A percentile compares a stretch with the other conserved stretches of the same genome.
Evolutionary conservation across 768 basidiomycete genomes (phyloP).

Genomic region (Leccinum aurantiacum): DNA sequence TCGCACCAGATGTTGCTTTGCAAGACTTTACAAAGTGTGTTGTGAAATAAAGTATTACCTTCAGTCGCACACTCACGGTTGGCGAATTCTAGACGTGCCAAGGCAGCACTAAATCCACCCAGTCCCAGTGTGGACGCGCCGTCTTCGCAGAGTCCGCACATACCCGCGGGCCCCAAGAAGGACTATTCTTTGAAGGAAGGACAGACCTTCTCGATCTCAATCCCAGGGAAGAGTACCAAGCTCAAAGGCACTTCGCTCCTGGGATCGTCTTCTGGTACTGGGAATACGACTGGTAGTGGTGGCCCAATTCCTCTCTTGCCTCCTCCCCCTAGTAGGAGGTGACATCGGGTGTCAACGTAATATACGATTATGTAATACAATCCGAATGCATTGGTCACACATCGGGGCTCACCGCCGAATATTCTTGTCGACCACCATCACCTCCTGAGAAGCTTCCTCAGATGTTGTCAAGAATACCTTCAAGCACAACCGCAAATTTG

Average conservation of each 20-base stretch:
- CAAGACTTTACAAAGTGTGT: conserved; percentile 82
- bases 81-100: conserved; percentile 48
- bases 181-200: conserved; percentile 94
- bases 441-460: conserved; percentile 9
- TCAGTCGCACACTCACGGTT: conserved; percentile 1
- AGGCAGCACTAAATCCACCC: conserved; percentile 59
- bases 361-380: conserved; percentile 20
- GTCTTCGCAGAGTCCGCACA: conserved; percentile 51
- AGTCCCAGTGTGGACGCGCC: conserved; percentile 42
- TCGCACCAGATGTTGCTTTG: conserved; percentile 67
- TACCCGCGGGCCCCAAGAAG: conserved; percentile 81
- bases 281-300: conserved; percentile 31
- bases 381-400: conserved; percentile 9
- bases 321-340: conserved; percentile 74
- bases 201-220: conserved; percentile 89
- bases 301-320: conserved; percentile 67
- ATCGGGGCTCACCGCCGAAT: neutral
- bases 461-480: conserved; percentile 62
- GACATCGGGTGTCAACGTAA: conserved; percentile 22
- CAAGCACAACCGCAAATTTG: conserved; percentile 33
- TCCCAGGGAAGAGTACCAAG: conserved; percentile 71
- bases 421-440: conserved; percentile 16
- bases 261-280: conserved; percentile 30
- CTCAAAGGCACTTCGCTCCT: conserved; percentile 38
- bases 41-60: neutral